Base-by-base conservation (phyloP, 805 yeast genomes). In the Nakazawaea anatomiae region DNA sequence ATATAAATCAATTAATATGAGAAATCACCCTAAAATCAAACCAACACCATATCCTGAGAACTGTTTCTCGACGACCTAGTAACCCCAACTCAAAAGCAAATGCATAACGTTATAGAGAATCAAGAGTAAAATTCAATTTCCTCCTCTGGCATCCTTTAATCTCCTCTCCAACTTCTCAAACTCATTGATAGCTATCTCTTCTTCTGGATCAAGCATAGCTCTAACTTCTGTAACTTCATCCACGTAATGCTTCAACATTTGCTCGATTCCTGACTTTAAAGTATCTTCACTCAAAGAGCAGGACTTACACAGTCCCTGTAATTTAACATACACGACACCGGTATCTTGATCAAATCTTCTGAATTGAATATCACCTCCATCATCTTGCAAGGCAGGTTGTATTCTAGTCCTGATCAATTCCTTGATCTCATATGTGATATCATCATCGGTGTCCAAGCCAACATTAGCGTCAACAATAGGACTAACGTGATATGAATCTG, bases 141-240 rank as follows among this genome's bases (percentile, higher is more conserved):
- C 39, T 35, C 51, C 42, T 29, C 35, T 32, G 35, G 44, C 28
- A 43, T 14, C 40, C 53, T 73, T 68, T 53, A 83, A 68, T 55
- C 72, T 75, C 57, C 77, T 74, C 65, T 90, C 97, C 48, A 90
- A 76, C 67, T 88, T 87, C 61, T 88, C 92, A 66, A 89, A 89
- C 67, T 90, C 96, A 55, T 80, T 78, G 46, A 88, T 65, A 1
- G 96, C 92, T 39, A 89, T 76, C 65, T 68, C 72, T 51, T 69
- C 73, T 56, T 69, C 73, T 11, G 71, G 71, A 45, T 69, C 73
- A 48, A 69, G 49, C 2, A 68, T 59, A 1, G 69, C 59, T 55
- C 69, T 74, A 7, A 83, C 89, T 46, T 72, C 70, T 54, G 74
- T 73, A 18, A 83, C 88, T 58, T 83, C 89, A 52, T 83, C 88